A percentile compares a stretch with the other conserved stretches of the same genome.
Conservation (phyloP, 2,329 filamentous ascomycete genomes). For the Talaromyces pinophilus region DNA sequence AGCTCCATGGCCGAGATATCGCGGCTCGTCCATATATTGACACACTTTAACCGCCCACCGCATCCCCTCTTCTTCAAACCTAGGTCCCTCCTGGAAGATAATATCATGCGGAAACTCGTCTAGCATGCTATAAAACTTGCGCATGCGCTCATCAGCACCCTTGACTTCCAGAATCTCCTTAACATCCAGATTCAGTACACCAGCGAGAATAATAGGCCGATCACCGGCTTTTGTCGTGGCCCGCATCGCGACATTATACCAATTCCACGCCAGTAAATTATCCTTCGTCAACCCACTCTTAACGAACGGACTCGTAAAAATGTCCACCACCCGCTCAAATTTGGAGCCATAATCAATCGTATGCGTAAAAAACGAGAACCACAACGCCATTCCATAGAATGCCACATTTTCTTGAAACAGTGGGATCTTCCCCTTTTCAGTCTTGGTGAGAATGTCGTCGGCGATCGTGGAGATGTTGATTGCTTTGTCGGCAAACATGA, state of each 20-base stretch:
- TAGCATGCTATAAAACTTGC: conserved; percentile 6
- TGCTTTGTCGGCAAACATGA: conserved; percentile 39
- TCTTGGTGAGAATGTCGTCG: conserved; percentile 22
- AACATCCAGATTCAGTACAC: conserved; percentile 20
- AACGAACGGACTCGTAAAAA: not conserved
- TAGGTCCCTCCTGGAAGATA: conserved; percentile 19
- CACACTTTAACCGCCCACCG: conserved; percentile 24
- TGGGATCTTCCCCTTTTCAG: conserved; percentile 17
- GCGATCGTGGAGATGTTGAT: conserved; percentile 26
- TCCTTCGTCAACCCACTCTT: not conserved
- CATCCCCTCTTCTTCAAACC: conserved; percentile 24
- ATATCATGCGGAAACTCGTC: conserved; percentile 15
- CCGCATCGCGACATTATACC: conserved; percentile 24
- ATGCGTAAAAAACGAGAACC: conserved; percentile 11
- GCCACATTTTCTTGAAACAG: conserved; percentile 2
- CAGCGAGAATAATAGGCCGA: conserved; percentile 23
- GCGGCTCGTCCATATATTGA: conserved; percentile 12
- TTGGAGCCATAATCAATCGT: conserved; percentile 1
- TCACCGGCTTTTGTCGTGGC: conserved; percentile 22
- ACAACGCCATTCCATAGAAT: not conserved
- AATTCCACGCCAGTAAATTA: conserved; percentile 16
- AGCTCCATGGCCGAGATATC: not conserved
- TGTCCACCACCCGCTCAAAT: not conserved
- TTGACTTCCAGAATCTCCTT: conserved; percentile 3
- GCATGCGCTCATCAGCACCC: conserved; percentile 13